Conservation (phyloP, 805 yeast genomes). For the Spathaspora sp. region DNA sequence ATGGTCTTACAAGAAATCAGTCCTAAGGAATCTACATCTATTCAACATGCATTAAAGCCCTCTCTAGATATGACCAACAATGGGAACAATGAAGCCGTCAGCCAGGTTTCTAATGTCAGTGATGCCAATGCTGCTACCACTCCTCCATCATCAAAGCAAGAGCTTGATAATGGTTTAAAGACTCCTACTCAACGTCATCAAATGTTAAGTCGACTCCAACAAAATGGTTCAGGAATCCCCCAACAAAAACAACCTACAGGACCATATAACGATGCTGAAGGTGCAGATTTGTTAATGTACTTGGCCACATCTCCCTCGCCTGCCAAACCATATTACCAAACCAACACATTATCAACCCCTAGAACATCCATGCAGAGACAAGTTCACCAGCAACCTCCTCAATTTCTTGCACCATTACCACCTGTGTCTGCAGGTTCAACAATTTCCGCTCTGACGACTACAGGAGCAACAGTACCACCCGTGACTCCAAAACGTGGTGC, state of each 20-base stretch:
- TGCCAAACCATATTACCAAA: slow-evolving; percentile 33
- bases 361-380: slow-evolving; percentile 10
- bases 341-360: slow-evolving; percentile 21
- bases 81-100: not conserved
- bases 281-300: slow-evolving; percentile 78
- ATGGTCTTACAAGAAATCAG: slow-evolving; percentile 33
- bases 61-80: slow-evolving; percentile 22
- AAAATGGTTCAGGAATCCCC: not conserved
- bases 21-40: slow-evolving; percentile 10
- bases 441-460: slow-evolving; percentile 11
- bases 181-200: slow-evolving; percentile 1
- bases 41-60: slow-evolving; percentile 19
- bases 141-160: slow-evolving; percentile 24
- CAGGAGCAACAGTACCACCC: slow-evolving; percentile 37
- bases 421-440: slow-evolving; percentile 2
- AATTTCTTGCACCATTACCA: slow-evolving; percentile 3
- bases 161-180: slow-evolving; percentile 17
- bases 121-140: slow-evolving; percentile 14
- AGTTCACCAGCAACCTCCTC: slow-evolving; percentile 3
- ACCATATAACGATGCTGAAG: slow-evolving; percentile 49
- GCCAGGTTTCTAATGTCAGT: no score
- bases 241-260: slow-evolving; percentile 33
- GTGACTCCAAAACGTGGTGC: slow-evolving; percentile 36
- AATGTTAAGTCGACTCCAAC: not conserved
- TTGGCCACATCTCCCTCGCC: slow-evolving; percentile 83